phyloP scores from a whole-genome alignment of 2,329 filamentous ascomycete genomes.

The Ophiostoma novo-ulmi region DNA sequence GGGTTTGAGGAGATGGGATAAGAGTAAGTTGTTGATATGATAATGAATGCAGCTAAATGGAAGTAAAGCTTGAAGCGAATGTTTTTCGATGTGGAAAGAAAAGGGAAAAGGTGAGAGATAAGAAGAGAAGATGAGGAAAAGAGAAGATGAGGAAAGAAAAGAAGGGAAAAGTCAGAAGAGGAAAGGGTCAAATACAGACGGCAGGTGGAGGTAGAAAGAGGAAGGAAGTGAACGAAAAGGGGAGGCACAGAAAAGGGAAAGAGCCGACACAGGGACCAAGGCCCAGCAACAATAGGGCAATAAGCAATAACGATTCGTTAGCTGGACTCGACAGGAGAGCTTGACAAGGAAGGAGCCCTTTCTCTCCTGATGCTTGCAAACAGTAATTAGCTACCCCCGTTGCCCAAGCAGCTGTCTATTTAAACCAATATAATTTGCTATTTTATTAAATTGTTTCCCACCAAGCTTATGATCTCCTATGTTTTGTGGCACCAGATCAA shows the following conservation, averaged over 20 bases:
- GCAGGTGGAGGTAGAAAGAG: constrained; percentile 5
- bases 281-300: constrained; percentile 1
- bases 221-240: constrained; percentile 1
- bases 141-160: neutral
- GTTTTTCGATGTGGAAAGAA: neutral
- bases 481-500: constrained; percentile 1
- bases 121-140: neutral
- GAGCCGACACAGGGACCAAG: neutral
- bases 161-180: constrained; percentile 6
- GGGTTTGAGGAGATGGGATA: neutral
- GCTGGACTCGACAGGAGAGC: constrained; percentile 1
- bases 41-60: neutral
- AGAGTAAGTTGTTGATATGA: neutral
- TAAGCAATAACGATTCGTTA: neutral
- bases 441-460: constrained; percentile 7
- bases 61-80: neutral
- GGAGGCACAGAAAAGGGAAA: constrained; percentile 9
- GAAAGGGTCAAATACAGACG: neutral
- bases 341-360: constrained; percentile 9
- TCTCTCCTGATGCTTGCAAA: neutral
- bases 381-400: neutral
- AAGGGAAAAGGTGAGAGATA: no score
- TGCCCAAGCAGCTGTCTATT: constrained; percentile 21
- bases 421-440: neutral
- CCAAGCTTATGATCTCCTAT: neutral